Conservation (phyloP, 257 asterid genomes). For the Scutellaria minor region DNA sequence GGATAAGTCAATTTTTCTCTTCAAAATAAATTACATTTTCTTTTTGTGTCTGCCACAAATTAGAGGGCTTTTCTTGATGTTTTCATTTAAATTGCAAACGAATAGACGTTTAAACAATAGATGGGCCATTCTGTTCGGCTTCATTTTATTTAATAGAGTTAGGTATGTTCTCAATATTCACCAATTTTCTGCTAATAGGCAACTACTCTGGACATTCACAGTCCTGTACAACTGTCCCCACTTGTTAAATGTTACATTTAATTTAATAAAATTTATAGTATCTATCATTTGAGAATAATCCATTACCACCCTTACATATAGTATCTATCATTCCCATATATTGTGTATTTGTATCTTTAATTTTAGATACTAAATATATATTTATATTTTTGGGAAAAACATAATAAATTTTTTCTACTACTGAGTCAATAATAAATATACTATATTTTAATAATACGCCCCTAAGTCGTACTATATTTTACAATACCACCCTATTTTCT, state of each 20-base stretch:
- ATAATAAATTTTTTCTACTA: too few relatives aligned
- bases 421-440: too few relatives aligned
- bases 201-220: not conserved
- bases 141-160: constrained; percentile 1
- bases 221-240: not conserved
- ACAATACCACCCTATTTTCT: too few relatives aligned
- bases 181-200: not conserved
- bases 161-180: not conserved
- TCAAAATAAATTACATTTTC: not conserved
- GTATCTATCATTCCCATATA: too few relatives aligned
- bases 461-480: too few relatives aligned
- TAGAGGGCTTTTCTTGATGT: constrained; percentile 2
- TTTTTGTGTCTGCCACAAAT: not conserved
- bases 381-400: too few relatives aligned
- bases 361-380: too few relatives aligned
- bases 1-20: not conserved
- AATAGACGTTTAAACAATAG: constrained; percentile 22
- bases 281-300: too few relatives aligned
- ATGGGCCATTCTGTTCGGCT: constrained; percentile 3
- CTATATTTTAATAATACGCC: too few relatives aligned
- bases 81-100: not conserved
- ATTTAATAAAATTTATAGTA: too few relatives aligned
- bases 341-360: too few relatives aligned
- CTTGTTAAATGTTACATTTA: not conserved
- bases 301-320: too few relatives aligned